phyloP scores from a whole-genome alignment of 345 rosid genomes.

The Conringia planisiliqua region DNA sequence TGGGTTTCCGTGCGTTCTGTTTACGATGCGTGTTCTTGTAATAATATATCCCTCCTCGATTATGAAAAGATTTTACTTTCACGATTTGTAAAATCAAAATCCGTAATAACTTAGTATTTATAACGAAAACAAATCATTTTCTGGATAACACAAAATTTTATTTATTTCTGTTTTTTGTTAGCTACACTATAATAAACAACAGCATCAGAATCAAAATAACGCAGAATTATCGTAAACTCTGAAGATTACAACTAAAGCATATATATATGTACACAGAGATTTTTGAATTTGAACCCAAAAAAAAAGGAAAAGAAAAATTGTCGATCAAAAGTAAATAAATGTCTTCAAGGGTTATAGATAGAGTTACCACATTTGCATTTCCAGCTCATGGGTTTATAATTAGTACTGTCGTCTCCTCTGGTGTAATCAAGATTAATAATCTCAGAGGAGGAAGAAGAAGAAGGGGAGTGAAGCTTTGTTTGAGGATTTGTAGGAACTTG shows the following conservation, averaged over 20 bases:
- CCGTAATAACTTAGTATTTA: not conserved
- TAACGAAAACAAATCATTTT: not conserved
- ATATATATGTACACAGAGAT: conserved; percentile 23
- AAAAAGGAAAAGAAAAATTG: not conserved
- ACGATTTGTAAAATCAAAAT: not conserved
- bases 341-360: conserved; percentile 70
- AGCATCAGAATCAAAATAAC: conserved; percentile 5
- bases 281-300: not conserved
- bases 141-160: not conserved
- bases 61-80: not conserved
- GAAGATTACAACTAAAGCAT: conserved; percentile 21
- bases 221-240: not conserved
- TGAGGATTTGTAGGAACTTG: conserved; percentile 87
- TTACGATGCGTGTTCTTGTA: conserved; percentile 26
- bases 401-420: conserved; percentile 61
- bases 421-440: conserved; percentile 37
- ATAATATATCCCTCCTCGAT: not conserved
- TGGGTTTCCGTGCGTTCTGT: conserved; percentile 37
- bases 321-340: not conserved
- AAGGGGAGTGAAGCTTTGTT: conserved; percentile 21
- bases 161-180: conserved; percentile 15
- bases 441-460: conserved; percentile 22
- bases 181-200: not conserved
- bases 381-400: conserved; percentile 96
- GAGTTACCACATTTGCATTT: conserved; percentile 92